phyloP scores from a whole-genome alignment of 2,329 filamentous ascomycete genomes.

The Ophiostoma sp. region DNA sequence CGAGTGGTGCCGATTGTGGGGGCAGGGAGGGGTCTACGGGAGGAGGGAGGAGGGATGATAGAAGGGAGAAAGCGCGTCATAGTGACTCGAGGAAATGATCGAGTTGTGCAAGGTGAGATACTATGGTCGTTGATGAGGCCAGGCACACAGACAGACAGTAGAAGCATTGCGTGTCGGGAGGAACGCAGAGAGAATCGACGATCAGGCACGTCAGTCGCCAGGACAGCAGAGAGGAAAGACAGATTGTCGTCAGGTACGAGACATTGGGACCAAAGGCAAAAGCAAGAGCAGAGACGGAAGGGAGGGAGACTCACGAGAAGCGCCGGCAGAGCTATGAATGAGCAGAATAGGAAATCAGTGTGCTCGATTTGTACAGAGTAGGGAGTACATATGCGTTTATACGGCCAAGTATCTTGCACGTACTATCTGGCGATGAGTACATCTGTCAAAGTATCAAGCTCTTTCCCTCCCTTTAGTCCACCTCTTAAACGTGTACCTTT shows the following conservation, averaged over 20 bases:
- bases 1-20: neutral
- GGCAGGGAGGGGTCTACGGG: neutral
- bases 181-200: neutral
- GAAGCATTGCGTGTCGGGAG: neutral
- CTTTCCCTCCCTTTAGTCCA: neutral
- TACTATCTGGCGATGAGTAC: neutral
- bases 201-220: neutral
- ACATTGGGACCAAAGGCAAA: neutral
- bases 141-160: neutral
- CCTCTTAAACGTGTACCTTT: conserved; percentile 5
- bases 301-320: neutral
- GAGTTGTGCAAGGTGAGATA: neutral
- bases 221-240: neutral
- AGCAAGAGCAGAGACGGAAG: neutral
- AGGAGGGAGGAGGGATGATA: neutral
- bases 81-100: neutral
- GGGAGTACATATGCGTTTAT: neutral
- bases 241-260: conserved; percentile 5
- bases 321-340: neutral
- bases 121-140: neutral
- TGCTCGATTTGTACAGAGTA: neutral
- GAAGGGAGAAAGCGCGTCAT: conserved; percentile 4
- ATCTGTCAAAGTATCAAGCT: neutral
- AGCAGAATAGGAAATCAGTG: neutral
- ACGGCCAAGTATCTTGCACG: neutral